Conservation (phyloP, 75 land plant genomes). For the Pinus albicaulis region DNA sequence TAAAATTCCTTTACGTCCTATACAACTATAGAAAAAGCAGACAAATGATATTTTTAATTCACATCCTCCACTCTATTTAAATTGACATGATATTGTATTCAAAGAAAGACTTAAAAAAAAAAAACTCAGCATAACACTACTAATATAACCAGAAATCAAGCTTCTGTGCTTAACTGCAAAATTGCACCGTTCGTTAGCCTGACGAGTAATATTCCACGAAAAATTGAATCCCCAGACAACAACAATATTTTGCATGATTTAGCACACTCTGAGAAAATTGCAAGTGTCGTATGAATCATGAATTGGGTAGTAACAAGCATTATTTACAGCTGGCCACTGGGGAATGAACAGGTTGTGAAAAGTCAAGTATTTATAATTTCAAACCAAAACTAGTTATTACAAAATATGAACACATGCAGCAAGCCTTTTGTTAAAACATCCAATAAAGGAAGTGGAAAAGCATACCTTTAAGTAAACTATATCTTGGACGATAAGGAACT, state of each 20-base stretch:
- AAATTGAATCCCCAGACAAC: not conserved
- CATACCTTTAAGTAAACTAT: slow-evolving; percentile 41
- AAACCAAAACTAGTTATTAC: not conserved
- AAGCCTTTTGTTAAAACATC: not conserved
- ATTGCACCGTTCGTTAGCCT: not conserved
- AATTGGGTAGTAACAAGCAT: not conserved
- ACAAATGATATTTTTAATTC: not conserved
- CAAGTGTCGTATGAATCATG: not conserved
- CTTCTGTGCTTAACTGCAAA: not conserved
- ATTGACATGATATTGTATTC: not conserved
- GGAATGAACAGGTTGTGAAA: not conserved
- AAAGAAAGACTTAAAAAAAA: not conserved
- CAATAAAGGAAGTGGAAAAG: not conserved
- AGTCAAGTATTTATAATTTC: not conserved
- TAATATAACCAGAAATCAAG: not conserved
- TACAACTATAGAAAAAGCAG: not conserved
- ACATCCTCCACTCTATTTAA: not conserved
- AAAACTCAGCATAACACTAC: not conserved
- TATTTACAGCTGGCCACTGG: not conserved
- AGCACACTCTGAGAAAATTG: not conserved
- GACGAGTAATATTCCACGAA: not conserved
- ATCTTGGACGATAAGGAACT: slow-evolving; percentile 54
- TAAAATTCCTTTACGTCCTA: not conserved
- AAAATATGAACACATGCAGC: too few species aligned
- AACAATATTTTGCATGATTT: not conserved